Percentiles rank a stretch among this genome's conserved stretches.
Conservation (phyloP, 2,329 filamentous ascomycete genomes). For the Dactylellina parvicollis region DNA sequence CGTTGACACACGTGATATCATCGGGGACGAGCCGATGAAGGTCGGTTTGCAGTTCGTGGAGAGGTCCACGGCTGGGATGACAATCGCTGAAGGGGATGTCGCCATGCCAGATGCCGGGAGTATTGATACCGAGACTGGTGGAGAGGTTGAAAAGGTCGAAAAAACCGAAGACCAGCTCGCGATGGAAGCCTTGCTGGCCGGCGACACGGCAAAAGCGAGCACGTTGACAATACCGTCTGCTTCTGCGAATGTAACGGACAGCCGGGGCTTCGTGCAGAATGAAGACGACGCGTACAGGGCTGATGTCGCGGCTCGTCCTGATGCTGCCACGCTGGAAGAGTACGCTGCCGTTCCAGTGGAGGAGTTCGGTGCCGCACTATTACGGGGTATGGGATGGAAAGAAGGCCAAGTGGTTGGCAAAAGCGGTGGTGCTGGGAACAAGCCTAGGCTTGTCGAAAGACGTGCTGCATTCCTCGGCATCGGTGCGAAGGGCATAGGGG, state of each 20-base stretch:
- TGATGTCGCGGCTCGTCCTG: slow-evolving; percentile 77
- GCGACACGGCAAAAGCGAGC: slow-evolving; percentile 65
- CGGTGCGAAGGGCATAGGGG: slow-evolving; percentile 82
- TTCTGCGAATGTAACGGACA: slow-evolving; percentile 43
- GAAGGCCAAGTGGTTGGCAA: slow-evolving; percentile 70
- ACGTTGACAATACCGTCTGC: slow-evolving; percentile 67
- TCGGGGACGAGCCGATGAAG: slow-evolving; percentile 54
- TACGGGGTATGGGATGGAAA: slow-evolving; percentile 97
- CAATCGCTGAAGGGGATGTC: slow-evolving; percentile 34
- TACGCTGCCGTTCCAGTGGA: slow-evolving; percentile 92
- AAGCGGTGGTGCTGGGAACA: slow-evolving; percentile 64
- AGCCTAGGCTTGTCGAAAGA: slow-evolving; percentile 73
- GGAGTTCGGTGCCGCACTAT: slow-evolving; percentile 88
- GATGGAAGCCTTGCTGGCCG: slow-evolving; percentile 71
- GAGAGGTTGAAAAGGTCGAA: slow-evolving; percentile 53
- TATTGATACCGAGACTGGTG: slow-evolving; percentile 41
- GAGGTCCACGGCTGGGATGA: slow-evolving; percentile 47
- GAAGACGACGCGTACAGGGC: slow-evolving; percentile 75
- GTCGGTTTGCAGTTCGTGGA: slow-evolving; percentile 48
- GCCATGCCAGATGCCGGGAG: slow-evolving; percentile 32
- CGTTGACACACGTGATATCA: slow-evolving; percentile 57
- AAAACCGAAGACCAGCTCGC: slow-evolving; percentile 72
- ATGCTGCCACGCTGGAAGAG: slow-evolving; percentile 79
- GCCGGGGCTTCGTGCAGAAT: slow-evolving; percentile 60
- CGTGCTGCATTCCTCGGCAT: slow-evolving; percentile 85